A percentile compares a stretch with the other conserved stretches of the same genome.
These are phyloP conservation scores for Cadophora luteo-olivacea DNA, from an alignment of 2,329 filamentous ascomycete genomes.

Conservation along the genomic window DNA sequence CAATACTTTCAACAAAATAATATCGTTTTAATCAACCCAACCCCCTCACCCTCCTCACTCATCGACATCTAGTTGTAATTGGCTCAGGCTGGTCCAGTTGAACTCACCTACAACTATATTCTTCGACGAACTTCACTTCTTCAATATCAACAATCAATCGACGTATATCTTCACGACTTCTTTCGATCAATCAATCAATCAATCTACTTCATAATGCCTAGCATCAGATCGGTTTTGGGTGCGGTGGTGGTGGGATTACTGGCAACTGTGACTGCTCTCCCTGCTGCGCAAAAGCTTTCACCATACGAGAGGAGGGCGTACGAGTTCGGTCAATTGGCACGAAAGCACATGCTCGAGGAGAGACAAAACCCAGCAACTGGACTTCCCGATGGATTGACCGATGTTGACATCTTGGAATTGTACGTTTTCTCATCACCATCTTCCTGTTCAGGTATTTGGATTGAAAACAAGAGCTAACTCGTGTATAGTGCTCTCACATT, in stretches of 20 bases:
- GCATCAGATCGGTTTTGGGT: slow-evolving; percentile 41
- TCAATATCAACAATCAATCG: slow-evolving; percentile 12
- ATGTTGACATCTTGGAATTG: slow-evolving; percentile 61
- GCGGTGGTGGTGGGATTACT: slow-evolving; percentile 39
- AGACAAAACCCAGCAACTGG: slow-evolving; percentile 43
- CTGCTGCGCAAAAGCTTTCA: slow-evolving; percentile 40
- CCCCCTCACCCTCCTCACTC: slow-evolving; percentile 10
- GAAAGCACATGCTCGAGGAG: slow-evolving; percentile 30
- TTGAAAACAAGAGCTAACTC: slow-evolving; percentile 18
- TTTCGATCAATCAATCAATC: slow-evolving; percentile 7
- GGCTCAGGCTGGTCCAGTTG: slow-evolving; percentile 44
- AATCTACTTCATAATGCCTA: slow-evolving; percentile 40
- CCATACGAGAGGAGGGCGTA: slow-evolving; percentile 37
- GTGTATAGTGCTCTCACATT: slow-evolving; percentile 68
- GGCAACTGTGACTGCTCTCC: slow-evolving; percentile 38
- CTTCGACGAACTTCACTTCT: not conserved
- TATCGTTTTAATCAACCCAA: slow-evolving; percentile 33
- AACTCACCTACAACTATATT: slow-evolving; percentile 28
- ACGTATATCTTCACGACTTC: not conserved
- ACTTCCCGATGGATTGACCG: slow-evolving; percentile 50
- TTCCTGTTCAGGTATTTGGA: slow-evolving; percentile 9
- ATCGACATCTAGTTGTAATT: slow-evolving; percentile 33
- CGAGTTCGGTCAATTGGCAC: slow-evolving; percentile 32
- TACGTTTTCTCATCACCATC: slow-evolving; percentile 42
- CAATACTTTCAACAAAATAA: slow-evolving; percentile 27